Percentiles rank a stretch among this genome's conserved stretches.
Conservation (phyloP, 2,329 filamentous ascomycete genomes). For the Monosporascus cannonballus region DNA sequence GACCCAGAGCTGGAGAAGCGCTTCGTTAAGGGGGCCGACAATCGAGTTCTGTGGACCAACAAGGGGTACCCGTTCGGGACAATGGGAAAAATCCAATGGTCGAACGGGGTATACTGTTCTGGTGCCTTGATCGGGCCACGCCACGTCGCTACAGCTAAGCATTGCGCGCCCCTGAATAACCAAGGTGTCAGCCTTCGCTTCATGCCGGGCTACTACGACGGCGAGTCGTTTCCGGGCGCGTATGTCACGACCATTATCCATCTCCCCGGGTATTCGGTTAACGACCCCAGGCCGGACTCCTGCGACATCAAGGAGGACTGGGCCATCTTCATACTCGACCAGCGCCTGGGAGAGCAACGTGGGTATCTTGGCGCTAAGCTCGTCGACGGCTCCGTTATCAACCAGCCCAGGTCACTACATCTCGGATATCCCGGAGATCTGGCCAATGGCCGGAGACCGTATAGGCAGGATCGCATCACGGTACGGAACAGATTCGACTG, state of each 20-base stretch:
- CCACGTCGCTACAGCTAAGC: conserved; percentile 22
- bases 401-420: conserved; percentile 14
- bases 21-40: conserved; percentile 15
- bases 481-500: conserved; percentile 3
- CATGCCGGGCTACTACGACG: conserved; percentile 18
- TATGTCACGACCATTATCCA: conserved; percentile 4
- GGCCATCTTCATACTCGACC: conserved; percentile 19
- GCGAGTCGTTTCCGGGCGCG: conserved; percentile 10
- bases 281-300: conserved; percentile 2
- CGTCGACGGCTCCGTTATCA: conserved; percentile 2
- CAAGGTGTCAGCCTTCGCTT: conserved; percentile 15
- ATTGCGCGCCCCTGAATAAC: conserved; percentile 15
- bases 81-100: conserved; percentile 16
- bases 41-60: conserved; percentile 14
- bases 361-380: conserved; percentile 19
- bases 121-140: conserved; percentile 23
- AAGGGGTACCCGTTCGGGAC: conserved; percentile 13
- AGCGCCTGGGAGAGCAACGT: conserved; percentile 17
- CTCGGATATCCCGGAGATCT: conserved; percentile 10
- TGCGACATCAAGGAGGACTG: conserved; percentile 20
- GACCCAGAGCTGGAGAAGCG: conserved; percentile 8
- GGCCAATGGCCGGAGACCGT: conserved; percentile 6
- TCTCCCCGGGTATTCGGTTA: conserved; percentile 5
- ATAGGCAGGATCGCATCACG: conserved; percentile 9
- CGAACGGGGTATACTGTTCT: conserved; percentile 17